A percentile compares a stretch with the other conserved stretches of the same genome.
These are phyloP conservation scores for Albatrellus sp. DNA, from an alignment of 1,284 basidiomycete genomes.

Conservation along the genomic window DNA sequence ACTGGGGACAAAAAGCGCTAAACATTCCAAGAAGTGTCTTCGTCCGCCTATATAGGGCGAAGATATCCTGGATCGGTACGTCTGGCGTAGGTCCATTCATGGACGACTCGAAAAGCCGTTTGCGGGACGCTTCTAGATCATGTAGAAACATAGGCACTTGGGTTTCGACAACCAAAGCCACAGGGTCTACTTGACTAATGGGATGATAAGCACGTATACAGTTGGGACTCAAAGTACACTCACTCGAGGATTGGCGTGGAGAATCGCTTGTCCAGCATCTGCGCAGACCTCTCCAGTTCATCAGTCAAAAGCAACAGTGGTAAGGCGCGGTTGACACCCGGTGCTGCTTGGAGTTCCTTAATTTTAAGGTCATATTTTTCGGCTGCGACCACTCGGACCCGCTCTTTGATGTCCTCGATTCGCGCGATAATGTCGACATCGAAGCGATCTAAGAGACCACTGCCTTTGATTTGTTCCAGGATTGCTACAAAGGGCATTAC, in stretches of 20 bases:
- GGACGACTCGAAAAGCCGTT: conserved; percentile 63
- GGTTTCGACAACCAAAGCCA: conserved; percentile 66
- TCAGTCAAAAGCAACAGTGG: conserved; percentile 75
- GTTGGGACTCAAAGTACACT: conserved; percentile 15
- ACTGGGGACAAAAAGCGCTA: conserved; percentile 71
- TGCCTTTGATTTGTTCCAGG: conserved; percentile 61
- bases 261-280: conserved; percentile 77
- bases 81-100: conserved; percentile 70
- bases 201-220: background rate
- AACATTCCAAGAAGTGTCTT: conserved; percentile 70
- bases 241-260: conserved; percentile 73
- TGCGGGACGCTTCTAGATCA: conserved; percentile 65
- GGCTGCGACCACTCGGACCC: conserved; percentile 56
- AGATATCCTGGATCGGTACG: conserved; percentile 80
- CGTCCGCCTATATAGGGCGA: conserved; percentile 71
- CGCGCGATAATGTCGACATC: conserved; percentile 55
- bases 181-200: conserved; percentile 62
- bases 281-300: conserved; percentile 81
- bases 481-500: conserved; percentile 54
- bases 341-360: conserved; percentile 50
- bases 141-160: conserved; percentile 64
- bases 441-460: conserved; percentile 52
- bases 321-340: conserved; percentile 67
- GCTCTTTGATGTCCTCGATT: conserved; percentile 57
- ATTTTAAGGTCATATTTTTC: conserved; percentile 63